Evolutionary conservation across 2,329 filamentous ascomycete genomes (phyloP).

Genomic region (Hymenoscyphus fructigenus): DNA sequence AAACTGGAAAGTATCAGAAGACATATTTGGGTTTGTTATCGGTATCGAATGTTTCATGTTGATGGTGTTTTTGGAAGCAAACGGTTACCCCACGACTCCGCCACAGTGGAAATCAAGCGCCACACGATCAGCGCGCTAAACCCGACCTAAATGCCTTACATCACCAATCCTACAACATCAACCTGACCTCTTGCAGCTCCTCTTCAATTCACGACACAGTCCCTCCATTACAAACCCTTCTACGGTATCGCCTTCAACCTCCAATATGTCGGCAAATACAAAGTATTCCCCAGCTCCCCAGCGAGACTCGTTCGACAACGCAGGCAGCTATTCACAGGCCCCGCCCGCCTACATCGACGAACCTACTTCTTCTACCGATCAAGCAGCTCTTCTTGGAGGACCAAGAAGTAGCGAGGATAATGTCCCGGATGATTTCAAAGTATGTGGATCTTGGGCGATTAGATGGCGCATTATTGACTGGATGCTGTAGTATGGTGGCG

Average conservation of each 20-base stretch:
- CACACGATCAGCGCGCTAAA: background rate
- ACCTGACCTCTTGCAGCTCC: background rate
- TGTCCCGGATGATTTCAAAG: conserved; percentile 95
- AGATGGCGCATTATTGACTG: conserved; percentile 18
- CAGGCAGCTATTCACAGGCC: conserved; percentile 64
- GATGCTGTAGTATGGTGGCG: conserved; percentile 73
- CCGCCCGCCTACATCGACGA: conserved; percentile 77
- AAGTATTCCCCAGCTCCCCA: conserved; percentile 84
- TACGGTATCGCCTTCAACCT: conserved; percentile 4
- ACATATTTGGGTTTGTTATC: background rate
- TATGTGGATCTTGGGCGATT: conserved; percentile 35
- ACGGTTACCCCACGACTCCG: background rate
- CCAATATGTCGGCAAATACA: conserved; percentile 67
- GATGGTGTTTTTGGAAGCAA: background rate
- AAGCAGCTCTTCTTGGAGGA: conserved; percentile 58
- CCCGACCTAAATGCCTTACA: background rate
- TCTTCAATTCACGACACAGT: background rate
- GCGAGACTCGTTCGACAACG: conserved; percentile 80
- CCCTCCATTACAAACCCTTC: background rate
- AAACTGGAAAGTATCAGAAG: background rate
- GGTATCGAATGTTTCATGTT: background rate
- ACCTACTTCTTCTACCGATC: conserved; percentile 53
- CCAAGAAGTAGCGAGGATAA: conserved; percentile 85
- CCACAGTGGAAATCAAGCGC: background rate
- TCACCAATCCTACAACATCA: background rate